Evolutionary conservation across 1,139 yeast genomes (phyloP).

Genomic region (Geotrichum candidum): DNA sequence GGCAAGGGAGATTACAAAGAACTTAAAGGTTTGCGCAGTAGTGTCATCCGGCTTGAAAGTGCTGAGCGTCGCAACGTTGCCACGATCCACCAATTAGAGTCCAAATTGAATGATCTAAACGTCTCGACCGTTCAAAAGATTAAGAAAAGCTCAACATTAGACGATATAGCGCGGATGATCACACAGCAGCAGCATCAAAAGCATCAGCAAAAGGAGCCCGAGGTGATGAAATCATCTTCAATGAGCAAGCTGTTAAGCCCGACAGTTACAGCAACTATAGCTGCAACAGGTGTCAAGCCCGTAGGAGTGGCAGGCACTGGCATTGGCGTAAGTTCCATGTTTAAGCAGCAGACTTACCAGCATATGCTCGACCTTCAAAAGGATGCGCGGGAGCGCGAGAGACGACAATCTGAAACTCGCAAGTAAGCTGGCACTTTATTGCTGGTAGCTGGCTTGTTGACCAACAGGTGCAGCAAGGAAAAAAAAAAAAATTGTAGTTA

Average conservation of each 20-base stretch:
- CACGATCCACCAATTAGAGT: background rate
- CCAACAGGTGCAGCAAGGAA: too few relatives aligned
- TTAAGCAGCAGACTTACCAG: conserved; percentile 15
- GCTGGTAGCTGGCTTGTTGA: too few relatives aligned
- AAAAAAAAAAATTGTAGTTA: too few relatives aligned
- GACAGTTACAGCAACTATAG: background rate
- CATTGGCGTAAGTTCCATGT: conserved; percentile 5
- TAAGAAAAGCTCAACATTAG: background rate
- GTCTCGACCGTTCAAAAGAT: background rate
- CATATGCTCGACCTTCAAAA: conserved; percentile 16
- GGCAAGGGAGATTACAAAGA: background rate
- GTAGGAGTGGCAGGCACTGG: background rate
- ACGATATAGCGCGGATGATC: conserved; percentile 3
- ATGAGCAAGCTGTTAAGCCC: background rate
- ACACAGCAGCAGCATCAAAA: background rate
- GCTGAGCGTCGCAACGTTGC: background rate
- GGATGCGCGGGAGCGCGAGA: conserved; percentile 4
- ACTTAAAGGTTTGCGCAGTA: background rate
- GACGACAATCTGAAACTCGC: background rate
- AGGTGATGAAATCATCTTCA: background rate
- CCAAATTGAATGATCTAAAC: background rate
- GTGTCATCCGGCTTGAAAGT: background rate
- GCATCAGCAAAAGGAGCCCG: background rate
- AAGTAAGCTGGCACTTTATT: background rate
- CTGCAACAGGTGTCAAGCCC: background rate